A percentile compares a stretch with the other conserved stretches of the same genome.
Evolutionary conservation across 805 yeast genomes (phyloP).

Genomic region (Wickerhamiella siamensis): DNA sequence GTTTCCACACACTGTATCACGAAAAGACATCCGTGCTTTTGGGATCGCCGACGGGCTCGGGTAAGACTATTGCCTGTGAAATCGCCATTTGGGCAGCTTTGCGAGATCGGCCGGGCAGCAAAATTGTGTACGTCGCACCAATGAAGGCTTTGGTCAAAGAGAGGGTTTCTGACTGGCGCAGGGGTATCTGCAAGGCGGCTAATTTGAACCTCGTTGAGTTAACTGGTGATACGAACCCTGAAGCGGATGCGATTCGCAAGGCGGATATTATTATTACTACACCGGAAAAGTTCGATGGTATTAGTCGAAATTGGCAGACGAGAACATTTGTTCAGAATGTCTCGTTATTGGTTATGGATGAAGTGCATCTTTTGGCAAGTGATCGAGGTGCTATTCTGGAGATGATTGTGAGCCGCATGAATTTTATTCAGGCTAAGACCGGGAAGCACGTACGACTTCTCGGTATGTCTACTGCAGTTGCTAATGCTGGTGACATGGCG

Average conservation of each 20-base stretch:
- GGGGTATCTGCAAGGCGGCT: constrained; percentile 17
- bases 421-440: constrained; percentile 48
- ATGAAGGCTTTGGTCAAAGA: constrained; percentile 80
- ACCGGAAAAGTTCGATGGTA: constrained; percentile 80
- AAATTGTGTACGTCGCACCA: constrained; percentile 75
- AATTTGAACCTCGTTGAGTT: constrained; percentile 46
- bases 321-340: constrained; percentile 62
- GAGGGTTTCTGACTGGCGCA: constrained; percentile 69
- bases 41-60: constrained; percentile 98
- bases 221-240: constrained; percentile 74
- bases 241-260: constrained; percentile 44
- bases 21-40: constrained; percentile 67
- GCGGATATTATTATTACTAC: constrained; percentile 72
- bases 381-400: constrained; percentile 80
- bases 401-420: constrained; percentile 82
- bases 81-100: constrained; percentile 96
- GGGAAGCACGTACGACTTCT: constrained; percentile 47
- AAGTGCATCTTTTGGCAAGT: constrained; percentile 68
- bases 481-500: constrained; percentile 76
- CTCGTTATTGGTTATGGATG: constrained; percentile 71
- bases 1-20: constrained; percentile 78
- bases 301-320: constrained; percentile 73
- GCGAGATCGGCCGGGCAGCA: constrained; percentile 61
- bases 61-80: constrained; percentile 95
- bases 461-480: constrained; percentile 77